Evolutionary conservation across 768 basidiomycete genomes (phyloP).

Genomic region (Lactarius sp.): DNA sequence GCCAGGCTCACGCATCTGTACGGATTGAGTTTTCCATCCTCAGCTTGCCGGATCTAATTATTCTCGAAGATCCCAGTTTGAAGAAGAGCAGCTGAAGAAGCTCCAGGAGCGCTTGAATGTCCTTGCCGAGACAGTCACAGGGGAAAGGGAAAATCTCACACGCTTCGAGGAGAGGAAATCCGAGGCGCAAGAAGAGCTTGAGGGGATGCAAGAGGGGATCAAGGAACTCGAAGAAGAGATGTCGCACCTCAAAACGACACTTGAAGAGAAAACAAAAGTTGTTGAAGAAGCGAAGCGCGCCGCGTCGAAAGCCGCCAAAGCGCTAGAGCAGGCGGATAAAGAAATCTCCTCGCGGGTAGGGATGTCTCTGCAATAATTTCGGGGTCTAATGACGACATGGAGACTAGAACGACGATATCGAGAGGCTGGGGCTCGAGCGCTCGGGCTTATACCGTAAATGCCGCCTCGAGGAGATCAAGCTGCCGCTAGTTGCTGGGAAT

Average conservation of each 20-base stretch:
- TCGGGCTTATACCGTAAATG: slow-evolving; percentile 88
- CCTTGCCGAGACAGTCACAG: slow-evolving; percentile 46
- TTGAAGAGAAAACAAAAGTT: slow-evolving; percentile 67
- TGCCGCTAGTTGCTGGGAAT: slow-evolving; percentile 73
- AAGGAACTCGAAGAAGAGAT: slow-evolving; percentile 57
- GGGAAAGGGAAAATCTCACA: slow-evolving; percentile 50
- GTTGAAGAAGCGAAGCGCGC: slow-evolving; percentile 75
- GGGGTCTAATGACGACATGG: not conserved
- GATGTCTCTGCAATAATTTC: slow-evolving; percentile 25
- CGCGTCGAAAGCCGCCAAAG: slow-evolving; percentile 63
- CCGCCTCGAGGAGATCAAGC: slow-evolving; percentile 83
- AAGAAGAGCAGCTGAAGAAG: slow-evolving; percentile 64
- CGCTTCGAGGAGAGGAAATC: slow-evolving; percentile 53
- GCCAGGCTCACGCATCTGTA: slow-evolving; percentile 83
- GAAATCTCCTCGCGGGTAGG: slow-evolving; percentile 76
- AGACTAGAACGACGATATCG: slow-evolving; percentile 80
- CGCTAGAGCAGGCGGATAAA: slow-evolving; percentile 82
- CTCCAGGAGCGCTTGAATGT: slow-evolving; percentile 58
- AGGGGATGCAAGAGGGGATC: slow-evolving; percentile 50
- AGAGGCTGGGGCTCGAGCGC: slow-evolving; percentile 79
- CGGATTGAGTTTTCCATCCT: slow-evolving; percentile 28
- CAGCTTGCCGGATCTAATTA: not conserved
- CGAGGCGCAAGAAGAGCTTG: slow-evolving; percentile 55
- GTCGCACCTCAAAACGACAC: slow-evolving; percentile 49
- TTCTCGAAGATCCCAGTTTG: slow-evolving; percentile 66